A percentile compares a stretch with the other conserved stretches of the same genome.
Conservation (phyloP, 352 stramenopile genomes). For the Thalassiosira pacifica region DNA sequence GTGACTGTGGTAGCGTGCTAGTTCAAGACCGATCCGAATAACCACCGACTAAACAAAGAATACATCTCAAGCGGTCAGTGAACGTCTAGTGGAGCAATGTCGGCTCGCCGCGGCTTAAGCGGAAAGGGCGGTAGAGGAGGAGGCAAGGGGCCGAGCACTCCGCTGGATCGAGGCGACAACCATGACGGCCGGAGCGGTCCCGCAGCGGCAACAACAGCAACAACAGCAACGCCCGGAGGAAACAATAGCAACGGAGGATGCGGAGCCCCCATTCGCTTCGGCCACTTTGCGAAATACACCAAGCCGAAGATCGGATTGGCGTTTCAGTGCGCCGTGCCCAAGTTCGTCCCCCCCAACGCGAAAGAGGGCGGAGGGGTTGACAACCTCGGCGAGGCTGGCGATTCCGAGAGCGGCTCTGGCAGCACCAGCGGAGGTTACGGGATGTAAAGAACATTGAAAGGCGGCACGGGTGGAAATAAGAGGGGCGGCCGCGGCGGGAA, state of each 20-base stretch:
- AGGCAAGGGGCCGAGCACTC: neutral
- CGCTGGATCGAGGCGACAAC: neutral
- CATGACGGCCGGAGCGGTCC: neutral
- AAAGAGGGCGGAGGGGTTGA: neutral
- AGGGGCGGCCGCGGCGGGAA: slow-evolving; percentile 5
- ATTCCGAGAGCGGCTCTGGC: slow-evolving; percentile 26
- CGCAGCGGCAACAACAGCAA: slow-evolving; percentile 2
- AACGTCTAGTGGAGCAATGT: too few species aligned
- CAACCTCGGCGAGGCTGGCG: slow-evolving; percentile 5
- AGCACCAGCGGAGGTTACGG: neutral
- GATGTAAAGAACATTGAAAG: neutral
- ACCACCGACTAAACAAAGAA: too few species aligned
- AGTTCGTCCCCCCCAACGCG: slow-evolving; percentile 38
- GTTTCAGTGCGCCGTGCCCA: slow-evolving; percentile 63
- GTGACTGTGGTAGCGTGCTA: too few species aligned
- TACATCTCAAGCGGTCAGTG: too few species aligned
- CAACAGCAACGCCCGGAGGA: neutral
- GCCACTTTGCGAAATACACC: slow-evolving; percentile 66
- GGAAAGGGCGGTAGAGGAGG: neutral
- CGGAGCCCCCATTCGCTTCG: slow-evolving; percentile 43
- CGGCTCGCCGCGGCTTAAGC: slow-evolving; percentile 2
- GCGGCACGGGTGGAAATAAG: slow-evolving; percentile 16
- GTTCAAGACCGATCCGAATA: too few species aligned
- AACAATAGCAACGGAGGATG: slow-evolving; percentile 5
- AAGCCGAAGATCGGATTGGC: slow-evolving; percentile 62